Conservation (phyloP, 2,329 filamentous ascomycete species). For the Fusarium hostae region DNA sequence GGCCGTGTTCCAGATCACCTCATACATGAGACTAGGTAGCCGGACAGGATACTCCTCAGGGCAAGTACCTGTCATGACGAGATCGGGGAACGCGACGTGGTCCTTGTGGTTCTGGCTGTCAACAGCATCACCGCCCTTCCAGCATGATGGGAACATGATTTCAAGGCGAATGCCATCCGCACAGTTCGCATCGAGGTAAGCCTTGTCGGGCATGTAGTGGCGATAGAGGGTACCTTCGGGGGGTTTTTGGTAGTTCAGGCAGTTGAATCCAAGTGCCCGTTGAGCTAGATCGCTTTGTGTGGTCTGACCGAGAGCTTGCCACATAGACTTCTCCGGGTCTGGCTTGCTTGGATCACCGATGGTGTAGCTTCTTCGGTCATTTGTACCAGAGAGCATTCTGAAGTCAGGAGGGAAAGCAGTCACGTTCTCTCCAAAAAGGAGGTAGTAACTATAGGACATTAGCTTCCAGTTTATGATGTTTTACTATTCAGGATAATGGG, state of each 20-base stretch:
- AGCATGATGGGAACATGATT: slow-evolving; percentile 90
- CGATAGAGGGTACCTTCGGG: slow-evolving; percentile 82
- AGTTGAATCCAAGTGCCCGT: slow-evolving; percentile 94
- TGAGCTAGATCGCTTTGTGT: slow-evolving; percentile 76
- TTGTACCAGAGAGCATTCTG: slow-evolving; percentile 84
- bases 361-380: slow-evolving; percentile 73
- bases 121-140: slow-evolving; percentile 76
- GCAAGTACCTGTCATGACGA: slow-evolving; percentile 81
- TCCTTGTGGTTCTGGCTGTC: slow-evolving; percentile 66
- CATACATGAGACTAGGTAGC: slow-evolving; percentile 81
- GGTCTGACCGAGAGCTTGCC: slow-evolving; percentile 72
- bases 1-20: slow-evolving; percentile 84
- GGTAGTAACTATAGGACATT: slow-evolving; percentile 75
- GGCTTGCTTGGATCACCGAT: slow-evolving; percentile 73
- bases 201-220: slow-evolving; percentile 83
- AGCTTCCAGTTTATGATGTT: not conserved
- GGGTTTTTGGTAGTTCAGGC: slow-evolving; percentile 77
- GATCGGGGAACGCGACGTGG: slow-evolving; percentile 81
- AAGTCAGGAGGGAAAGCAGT: slow-evolving; percentile 81
- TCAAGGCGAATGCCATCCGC: slow-evolving; percentile 84
- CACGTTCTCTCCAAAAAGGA: slow-evolving; percentile 74
- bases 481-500: not conserved
- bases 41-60: slow-evolving; percentile 75
- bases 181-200: slow-evolving; percentile 83
- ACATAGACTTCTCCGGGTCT: slow-evolving; percentile 74